Base-by-base conservation (phyloP, 768 basidiomycete genomes). In the Pleurotus tuoliensis region DNA sequence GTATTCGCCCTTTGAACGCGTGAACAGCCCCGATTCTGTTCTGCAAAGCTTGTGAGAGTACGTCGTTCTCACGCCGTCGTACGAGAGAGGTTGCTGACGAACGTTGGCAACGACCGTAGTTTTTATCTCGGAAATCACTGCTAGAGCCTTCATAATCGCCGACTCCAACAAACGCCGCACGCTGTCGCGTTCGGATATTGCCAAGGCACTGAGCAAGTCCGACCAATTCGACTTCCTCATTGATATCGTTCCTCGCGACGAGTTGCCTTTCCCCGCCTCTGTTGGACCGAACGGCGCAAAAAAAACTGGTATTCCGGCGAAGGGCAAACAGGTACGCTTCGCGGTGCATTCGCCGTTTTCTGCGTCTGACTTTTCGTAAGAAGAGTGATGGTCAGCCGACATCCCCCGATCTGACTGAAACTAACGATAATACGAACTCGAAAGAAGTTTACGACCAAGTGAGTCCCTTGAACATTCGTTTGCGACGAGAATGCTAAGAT, bases 161-260 rank as follows among this genome's bases (percentile, higher is more conserved):
- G 94, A 97, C 73, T 88, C 92, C 22, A 91, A 94, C 74, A 98
- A 97, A 71, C 88, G 95, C 24, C 88, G 94, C n/a, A 98, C 95
- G 2, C 79, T 98, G 16, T 94, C 93, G 8, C 86, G 93, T 47
- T 86, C 92, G 11, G 95, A 98, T 71, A 94, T 99, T 53, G 90
- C 94, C 5, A 91, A 93, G 65, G 96, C 95, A 0, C 80, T 97
- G 58, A 83, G 84, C 64, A 93, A 94, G 70, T 90, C 89, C 3
- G 96, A 98, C 73, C 94, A 95, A 69, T 98, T 98, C 64, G 96
- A 98, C 74, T 98, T 98, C 66, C 76, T 98, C 57, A 96, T 98
- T 67, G 96, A 98, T 70, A 93, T 97, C 57, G 88, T 96, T 1
- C 95, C 95, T 0, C 77, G 94, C 43, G 95, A 96, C 58, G 90